Evolutionary conservation across 345 rosid genomes (phyloP).

Genomic region (Brassica carinata): DNA sequence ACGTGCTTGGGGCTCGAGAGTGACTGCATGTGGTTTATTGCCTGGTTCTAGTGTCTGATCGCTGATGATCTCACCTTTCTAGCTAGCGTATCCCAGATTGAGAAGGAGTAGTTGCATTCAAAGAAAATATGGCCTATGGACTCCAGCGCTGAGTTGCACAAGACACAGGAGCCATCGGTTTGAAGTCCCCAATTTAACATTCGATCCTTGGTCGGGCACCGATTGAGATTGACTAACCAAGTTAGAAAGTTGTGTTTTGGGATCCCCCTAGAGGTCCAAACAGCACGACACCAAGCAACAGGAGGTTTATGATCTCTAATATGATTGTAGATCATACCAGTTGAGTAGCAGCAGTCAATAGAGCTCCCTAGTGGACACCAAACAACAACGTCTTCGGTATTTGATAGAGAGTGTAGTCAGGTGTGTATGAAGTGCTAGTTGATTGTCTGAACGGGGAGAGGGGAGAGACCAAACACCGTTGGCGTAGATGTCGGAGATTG

Average conservation of each 20-base stretch:
- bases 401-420: neutral
- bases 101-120: too few relatives aligned
- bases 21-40: too few relatives aligned
- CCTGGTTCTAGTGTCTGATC: too few relatives aligned
- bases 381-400: neutral
- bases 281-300: neutral
- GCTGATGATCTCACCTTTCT: too few relatives aligned
- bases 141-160: too few relatives aligned
- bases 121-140: too few relatives aligned
- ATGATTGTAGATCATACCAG: neutral
- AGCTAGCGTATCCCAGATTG: too few relatives aligned
- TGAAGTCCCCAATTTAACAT: too few relatives aligned
- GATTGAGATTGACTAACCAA: neutral
- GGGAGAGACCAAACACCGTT: neutral
- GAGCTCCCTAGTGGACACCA: neutral
- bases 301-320: neutral
- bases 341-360: neutral
- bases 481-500: neutral
- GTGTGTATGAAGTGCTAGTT: neutral
- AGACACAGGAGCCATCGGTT: too few relatives aligned
- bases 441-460: neutral
- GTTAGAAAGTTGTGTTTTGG: neutral
- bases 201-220: neutral
- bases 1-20: too few relatives aligned
- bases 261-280: neutral